Percentiles rank a stretch among this genome's conserved stretches.
These are phyloP conservation scores for Collybia sp. DNA, from an alignment of 768 basidiomycete genomes.

Conservation along the genomic window DNA sequence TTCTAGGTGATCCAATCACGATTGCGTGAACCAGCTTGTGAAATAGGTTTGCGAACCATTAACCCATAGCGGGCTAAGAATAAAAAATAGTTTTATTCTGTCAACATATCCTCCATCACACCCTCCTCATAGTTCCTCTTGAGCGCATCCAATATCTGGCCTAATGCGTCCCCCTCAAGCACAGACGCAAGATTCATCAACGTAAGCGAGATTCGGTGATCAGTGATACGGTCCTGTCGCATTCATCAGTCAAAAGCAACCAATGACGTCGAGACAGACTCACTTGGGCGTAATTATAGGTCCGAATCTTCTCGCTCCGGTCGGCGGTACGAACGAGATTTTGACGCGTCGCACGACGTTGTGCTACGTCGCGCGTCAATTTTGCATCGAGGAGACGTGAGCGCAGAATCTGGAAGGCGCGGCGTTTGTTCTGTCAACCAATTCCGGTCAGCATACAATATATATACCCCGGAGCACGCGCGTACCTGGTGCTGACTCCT, in stretches of 20 bases:
- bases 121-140: slow-evolving; percentile 51
- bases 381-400: slow-evolving; percentile 83
- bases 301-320: slow-evolving; percentile 91
- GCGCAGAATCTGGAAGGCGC: slow-evolving; percentile 86
- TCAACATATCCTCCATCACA: slow-evolving; percentile 49
- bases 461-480: neutral
- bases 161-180: slow-evolving; percentile 62
- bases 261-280: slow-evolving; percentile 5
- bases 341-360: slow-evolving; percentile 63
- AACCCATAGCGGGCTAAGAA: no score
- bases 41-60: no score
- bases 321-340: slow-evolving; percentile 79
- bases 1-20: no score
- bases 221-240: slow-evolving; percentile 82
- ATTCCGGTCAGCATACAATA: neutral
- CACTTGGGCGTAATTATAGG: slow-evolving; percentile 92
- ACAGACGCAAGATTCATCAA: slow-evolving; percentile 61
- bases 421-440: slow-evolving; percentile 71
- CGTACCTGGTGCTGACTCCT: slow-evolving; percentile 89
- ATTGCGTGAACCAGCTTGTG: no score
- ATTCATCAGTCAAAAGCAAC: neutral
- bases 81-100: neutral
- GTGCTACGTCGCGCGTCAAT: slow-evolving; percentile 63
- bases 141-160: slow-evolving; percentile 53
- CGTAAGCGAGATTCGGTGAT: slow-evolving; percentile 82